phyloP scores from a whole-genome alignment of 176 grass and related monocot species.

The Phoenix dactylifera region DNA sequence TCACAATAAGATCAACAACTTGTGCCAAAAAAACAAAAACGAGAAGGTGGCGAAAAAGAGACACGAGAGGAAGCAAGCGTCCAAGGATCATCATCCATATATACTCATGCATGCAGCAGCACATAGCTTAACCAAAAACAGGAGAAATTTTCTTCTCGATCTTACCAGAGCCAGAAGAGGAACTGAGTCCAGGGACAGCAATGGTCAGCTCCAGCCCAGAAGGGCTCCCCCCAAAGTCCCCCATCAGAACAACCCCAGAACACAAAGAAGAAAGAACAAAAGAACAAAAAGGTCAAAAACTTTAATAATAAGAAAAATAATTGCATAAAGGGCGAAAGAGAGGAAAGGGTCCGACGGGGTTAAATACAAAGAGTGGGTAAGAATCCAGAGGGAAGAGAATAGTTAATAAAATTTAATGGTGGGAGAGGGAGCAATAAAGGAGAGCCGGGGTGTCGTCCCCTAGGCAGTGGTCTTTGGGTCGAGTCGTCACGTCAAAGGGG shows the following conservation, averaged over 20 bases:
- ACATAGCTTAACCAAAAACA: too few species aligned
- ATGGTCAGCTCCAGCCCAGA: constrained; percentile 94
- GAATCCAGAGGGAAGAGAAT: too few species aligned
- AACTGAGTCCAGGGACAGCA: constrained; percentile 69
- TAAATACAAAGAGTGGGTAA: neutral
- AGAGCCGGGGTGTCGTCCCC: neutral
- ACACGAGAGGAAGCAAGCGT: too few species aligned
- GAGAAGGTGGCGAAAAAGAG: too few species aligned
- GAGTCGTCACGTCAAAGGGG: constrained; percentile 15
- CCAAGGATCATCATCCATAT: too few species aligned
- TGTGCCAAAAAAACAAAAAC: neutral
- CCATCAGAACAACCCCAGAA: constrained; percentile 15
- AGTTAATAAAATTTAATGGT: too few species aligned
- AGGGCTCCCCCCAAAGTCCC: constrained; percentile 37
- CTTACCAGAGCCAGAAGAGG: constrained; percentile 76
- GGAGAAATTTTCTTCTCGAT: neutral
- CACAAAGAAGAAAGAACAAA: neutral
- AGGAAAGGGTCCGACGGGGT: neutral
- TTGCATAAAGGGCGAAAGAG: neutral
- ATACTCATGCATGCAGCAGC: too few species aligned
- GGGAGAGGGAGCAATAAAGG: too few species aligned
- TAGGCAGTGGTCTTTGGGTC: constrained; percentile 4
- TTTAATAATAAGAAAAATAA: neutral
- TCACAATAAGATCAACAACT: too few species aligned
- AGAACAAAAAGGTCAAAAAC: neutral